A percentile compares a stretch with the other conserved stretches of the same genome.
Evolutionary conservation across 345 rosid genomes (phyloP).

Genomic region (thale cress (Arabidopsis thaliana)): TAIR10.1 NC_003074.8:263001-263500

Average conservation of each 20-base stretch:
- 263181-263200: conserved; percentile 94
- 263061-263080: neutral
- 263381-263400: neutral
- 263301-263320: conserved; percentile 91
- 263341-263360: conserved; percentile 56
- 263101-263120: conserved; percentile 99
- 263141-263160: conserved; percentile 87
- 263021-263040: conserved; percentile 59
- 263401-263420: neutral
- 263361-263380: neutral
- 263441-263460: conserved; percentile 99
- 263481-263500: conserved; percentile 99
- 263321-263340: conserved; percentile 95
- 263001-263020: conserved; percentile 74
- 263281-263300: conserved; percentile 92
- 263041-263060: neutral
- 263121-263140: conserved; percentile 99
- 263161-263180: conserved; percentile 89
- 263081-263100: conserved; percentile 49
- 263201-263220: conserved; percentile 98
- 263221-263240: conserved; percentile 84
- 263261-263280: conserved; percentile 97
- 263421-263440: conserved; percentile 48
- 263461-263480: conserved; percentile 86
- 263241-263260: conserved; percentile 98